Evolutionary conservation across 805 yeast species (phyloP), one percentile per base, ranked within the genome.

Genomic region (Clavispora asparagi): DNA sequence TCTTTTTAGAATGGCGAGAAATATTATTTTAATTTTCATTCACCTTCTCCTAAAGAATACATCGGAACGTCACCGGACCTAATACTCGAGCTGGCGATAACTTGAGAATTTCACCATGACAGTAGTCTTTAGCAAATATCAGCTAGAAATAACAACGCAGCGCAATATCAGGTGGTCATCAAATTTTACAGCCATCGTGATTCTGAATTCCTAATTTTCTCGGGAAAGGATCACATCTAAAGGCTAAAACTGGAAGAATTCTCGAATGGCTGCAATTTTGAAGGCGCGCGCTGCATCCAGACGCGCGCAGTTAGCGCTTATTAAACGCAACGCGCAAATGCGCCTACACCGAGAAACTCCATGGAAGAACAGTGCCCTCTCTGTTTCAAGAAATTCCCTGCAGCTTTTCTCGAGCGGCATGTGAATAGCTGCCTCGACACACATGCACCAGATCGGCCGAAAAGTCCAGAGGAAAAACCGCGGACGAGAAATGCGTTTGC

Each of bases 381-480:
- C 17, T 71, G 77, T 48, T 48, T 51, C 36, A 58, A 60, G 45
- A 28, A 23, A 6, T 58, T 69, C 29, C 54, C 62, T 3, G 44
- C 44, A 6, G 45, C 45, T 6, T 53, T 62, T 16, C 56, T 71
- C 7, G 75, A 70, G 50, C 53, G 66, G 19, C 77, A 71, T 45
- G 77, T 70, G 12, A 71, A 71, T 44, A 43, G 56, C 13, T 71
- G 77, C 45, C 58, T 71, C 44, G 77, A 71, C 45, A 55, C 56
- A 6, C 61, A 54, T 16, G 69, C 61, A 27, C 48, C 43, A 32
- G 46, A 42, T 12, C 25, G 44, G 6, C 42, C 40, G 14, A 39
- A 14, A n/a, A 16, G 25, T 5, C 16, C 39, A 6, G 29, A 28
- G 23, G 43, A 46, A 32, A 36, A 16, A 29, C 26, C 33, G 32